Evolutionary conservation across 1,284 basidiomycete genomes (phyloP).

Genomic region (Cryptococcus floricola): DNA sequence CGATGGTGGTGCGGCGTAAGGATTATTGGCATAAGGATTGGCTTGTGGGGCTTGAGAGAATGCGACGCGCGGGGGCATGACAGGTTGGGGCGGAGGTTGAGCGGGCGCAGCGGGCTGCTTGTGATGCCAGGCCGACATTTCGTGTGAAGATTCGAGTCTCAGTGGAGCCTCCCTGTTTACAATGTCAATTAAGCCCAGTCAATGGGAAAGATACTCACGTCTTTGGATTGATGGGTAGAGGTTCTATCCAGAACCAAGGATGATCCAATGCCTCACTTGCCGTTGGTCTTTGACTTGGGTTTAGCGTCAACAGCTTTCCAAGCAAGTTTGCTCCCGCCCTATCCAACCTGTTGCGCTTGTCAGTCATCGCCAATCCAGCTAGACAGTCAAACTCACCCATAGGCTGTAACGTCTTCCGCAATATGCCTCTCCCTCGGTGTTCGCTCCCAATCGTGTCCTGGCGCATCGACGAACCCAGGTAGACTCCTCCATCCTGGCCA

Average conservation of each 20-base stretch:
- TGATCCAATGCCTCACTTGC: conserved; percentile 54
- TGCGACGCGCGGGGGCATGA: background rate
- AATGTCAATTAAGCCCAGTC: no score
- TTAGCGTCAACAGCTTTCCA: conserved; percentile 52
- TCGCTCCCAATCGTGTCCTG: conserved; percentile 38
- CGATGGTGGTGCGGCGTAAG: no score
- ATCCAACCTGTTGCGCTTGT: conserved; percentile 31
- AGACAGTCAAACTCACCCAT: conserved; percentile 27
- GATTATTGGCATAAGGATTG: background rate
- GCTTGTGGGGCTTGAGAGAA: background rate
- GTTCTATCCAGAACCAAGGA: conserved; percentile 62
- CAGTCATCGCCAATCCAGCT: background rate
- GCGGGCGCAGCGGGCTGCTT: conserved; percentile 9
- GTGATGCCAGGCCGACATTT: conserved; percentile 37
- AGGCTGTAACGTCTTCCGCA: conserved; percentile 22
- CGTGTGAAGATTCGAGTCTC: conserved; percentile 37
- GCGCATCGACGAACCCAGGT: conserved; percentile 70
- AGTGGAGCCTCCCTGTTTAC: conserved; percentile 5
- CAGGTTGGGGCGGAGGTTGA: background rate
- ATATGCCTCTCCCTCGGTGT: conserved; percentile 23
- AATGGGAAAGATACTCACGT: background rate
- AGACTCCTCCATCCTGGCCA: conserved; percentile 76
- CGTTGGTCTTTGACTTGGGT: conserved; percentile 54
- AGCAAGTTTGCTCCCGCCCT: conserved; percentile 47
- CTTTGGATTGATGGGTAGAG: background rate